Evolutionary conservation across 169 alveolate genomes (phyloP), one percentile per base, ranked within the genome.

Genomic region (Cryptosporidium sp.): DNA sequence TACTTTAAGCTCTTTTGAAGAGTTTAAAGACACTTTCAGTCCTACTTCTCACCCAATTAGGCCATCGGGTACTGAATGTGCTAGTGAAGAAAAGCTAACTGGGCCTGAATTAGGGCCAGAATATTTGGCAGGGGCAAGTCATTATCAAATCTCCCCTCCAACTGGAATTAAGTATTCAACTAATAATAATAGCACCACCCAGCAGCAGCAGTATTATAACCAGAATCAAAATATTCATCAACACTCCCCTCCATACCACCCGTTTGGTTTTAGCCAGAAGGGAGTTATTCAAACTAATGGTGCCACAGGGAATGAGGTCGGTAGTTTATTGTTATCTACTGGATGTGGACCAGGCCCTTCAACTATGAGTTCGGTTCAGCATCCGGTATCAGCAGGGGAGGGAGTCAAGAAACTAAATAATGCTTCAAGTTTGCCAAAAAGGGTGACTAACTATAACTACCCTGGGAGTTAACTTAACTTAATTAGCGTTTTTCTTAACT

Each of bases 1-100:
- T 21, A 80, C 74, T 33, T 5, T 61, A 6, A 41, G 73, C 23
- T 62, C 89, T 8, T 65, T 62, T 33, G 89, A 80, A 21, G 89
- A 80, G 12, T 45, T 65, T 29, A 59, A 29, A 23, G 74, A 67
- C 8, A n/a, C 58, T 9, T 26, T 35, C 1, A 50, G 39, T 51
- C 69, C 67, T 9, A 18, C 8, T 12, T 21, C 67, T 12, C 35
- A 55, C 1, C 35, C 8, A 7, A 55, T 12, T 55, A 55, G 37
- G 67, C 12, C 35, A 26, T 55, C 67, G 8, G 67, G 67, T 55
- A 23, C 67, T 2, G 67, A 55, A 23, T 12, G 5, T 26, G 2
- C 37, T 26, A 26, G 26, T n/a, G 67, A 55, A n/a, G 67, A 55
- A 21, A 55, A 26, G 67, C 14, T 23, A 48, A 5, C 21, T 48